Evolutionary conservation across 805 yeast species (phyloP).

Genomic region (Candida vartiovaarae): DNA sequence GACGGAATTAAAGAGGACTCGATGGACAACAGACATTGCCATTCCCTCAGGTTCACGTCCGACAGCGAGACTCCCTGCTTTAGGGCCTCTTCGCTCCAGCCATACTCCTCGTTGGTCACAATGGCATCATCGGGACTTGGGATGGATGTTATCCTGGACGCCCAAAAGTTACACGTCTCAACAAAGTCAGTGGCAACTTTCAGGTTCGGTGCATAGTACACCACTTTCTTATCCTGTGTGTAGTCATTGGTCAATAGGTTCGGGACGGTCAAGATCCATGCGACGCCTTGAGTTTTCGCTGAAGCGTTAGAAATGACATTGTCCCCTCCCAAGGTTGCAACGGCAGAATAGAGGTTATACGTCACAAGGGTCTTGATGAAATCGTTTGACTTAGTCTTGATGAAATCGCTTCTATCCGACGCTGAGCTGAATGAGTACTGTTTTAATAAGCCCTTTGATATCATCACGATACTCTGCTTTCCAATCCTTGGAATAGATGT

Average conservation of each 20-base stretch:
- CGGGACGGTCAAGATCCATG: slow-evolving; percentile 23
- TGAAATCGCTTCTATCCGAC: slow-evolving; percentile 16
- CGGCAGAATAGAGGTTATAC: slow-evolving; percentile 22
- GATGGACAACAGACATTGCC: slow-evolving; percentile 22
- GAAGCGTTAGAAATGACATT: slow-evolving; percentile 18
- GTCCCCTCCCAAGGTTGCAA: slow-evolving; percentile 17
- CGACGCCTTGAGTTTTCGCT: slow-evolving; percentile 13
- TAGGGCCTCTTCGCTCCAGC: slow-evolving; percentile 46
- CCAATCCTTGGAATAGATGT: slow-evolving; percentile 21
- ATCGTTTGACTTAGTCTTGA: slow-evolving; percentile 14
- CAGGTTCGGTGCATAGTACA: slow-evolving; percentile 19
- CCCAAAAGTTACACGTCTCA: slow-evolving; percentile 84
- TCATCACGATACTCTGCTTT: slow-evolving; percentile 40
- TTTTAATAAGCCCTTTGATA: slow-evolving; percentile 41
- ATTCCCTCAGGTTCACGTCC: slow-evolving; percentile 14
- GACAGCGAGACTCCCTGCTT: slow-evolving; percentile 16
- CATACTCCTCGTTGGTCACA: slow-evolving; percentile 70
- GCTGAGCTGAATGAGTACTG: slow-evolving; percentile 34
- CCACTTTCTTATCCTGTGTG: slow-evolving; percentile 16
- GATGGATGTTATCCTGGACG: slow-evolving; percentile 74
- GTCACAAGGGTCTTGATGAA: slow-evolving; percentile 16
- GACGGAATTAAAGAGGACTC: slow-evolving; percentile 26
- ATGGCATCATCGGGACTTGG: slow-evolving; percentile 64
- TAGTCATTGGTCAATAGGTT: slow-evolving; percentile 14
- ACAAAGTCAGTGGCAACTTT: slow-evolving; percentile 66